Evolutionary conservation across 2,329 filamentous ascomycete genomes (phyloP).

Genomic region (Cryphonectria japonica): DNA sequence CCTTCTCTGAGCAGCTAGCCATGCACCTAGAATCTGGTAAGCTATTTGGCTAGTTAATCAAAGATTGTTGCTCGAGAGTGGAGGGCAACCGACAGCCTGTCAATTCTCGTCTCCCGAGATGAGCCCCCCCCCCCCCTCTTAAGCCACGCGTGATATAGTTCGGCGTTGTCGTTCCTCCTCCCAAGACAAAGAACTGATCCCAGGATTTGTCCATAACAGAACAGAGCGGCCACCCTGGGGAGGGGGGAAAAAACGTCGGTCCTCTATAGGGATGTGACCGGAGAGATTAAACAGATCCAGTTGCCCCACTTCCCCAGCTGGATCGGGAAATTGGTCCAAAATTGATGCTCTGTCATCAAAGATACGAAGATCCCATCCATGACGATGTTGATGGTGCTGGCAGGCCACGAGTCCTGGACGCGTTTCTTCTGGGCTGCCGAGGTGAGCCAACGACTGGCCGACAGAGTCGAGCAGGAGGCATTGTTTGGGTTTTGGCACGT

Average conservation of each 20-base stretch:
- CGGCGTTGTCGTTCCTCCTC: neutral
- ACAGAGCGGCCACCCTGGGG: neutral
- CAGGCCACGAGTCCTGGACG: neutral
- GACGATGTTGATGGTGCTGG: neutral
- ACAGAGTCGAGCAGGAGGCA: neutral
- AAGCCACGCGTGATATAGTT: neutral
- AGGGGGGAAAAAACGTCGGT: neutral
- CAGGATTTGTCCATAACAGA: neutral
- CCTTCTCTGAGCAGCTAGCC: neutral
- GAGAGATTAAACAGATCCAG: neutral
- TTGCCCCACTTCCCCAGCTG: conserved; percentile 2
- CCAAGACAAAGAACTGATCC: neutral
- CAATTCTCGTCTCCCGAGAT: neutral
- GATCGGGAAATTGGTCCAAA: conserved; percentile 12
- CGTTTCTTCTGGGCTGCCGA: no score
- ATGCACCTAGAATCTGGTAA: neutral
- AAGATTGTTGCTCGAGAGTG: neutral
- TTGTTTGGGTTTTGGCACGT: neutral
- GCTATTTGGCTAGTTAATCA: neutral
- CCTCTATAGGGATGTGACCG: neutral
- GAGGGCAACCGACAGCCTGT: neutral
- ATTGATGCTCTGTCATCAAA: neutral
- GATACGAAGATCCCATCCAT: conserved; percentile 10
- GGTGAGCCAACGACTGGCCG: neutral
- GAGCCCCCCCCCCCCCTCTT: neutral